Evolutionary conservation across 345 rosid genomes (phyloP).

Genomic region (Clausena lansium): DNA sequence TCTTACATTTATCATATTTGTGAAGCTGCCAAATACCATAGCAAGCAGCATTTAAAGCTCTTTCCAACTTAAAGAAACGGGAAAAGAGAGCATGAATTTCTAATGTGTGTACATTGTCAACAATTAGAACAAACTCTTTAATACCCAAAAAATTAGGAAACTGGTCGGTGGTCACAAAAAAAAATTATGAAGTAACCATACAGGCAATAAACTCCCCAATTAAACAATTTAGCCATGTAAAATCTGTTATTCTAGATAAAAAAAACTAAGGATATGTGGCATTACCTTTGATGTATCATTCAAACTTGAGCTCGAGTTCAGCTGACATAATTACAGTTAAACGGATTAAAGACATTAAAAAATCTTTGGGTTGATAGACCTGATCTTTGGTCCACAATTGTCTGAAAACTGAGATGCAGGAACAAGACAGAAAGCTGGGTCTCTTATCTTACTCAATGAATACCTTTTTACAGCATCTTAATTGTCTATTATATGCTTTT

Average conservation of each 20-base stretch:
- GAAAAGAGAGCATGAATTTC: not conserved
- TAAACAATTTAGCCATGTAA: not conserved
- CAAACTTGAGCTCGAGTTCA: no score
- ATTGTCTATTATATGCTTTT: not conserved
- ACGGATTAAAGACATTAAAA: no score
- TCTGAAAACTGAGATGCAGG: not conserved
- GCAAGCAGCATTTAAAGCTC: not conserved
- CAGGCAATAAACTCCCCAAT: not conserved
- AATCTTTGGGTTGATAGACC: no score
- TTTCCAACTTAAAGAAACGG: not conserved
- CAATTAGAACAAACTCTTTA: not conserved
- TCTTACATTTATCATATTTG: not conserved
- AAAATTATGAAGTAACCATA: not conserved
- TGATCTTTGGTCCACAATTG: no score
- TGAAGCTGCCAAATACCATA: not conserved
- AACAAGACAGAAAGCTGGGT: not conserved
- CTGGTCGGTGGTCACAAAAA: not conserved
- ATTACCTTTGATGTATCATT: no score
- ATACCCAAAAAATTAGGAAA: not conserved
- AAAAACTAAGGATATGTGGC: no score
- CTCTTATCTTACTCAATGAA: not conserved
- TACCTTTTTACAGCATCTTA: not conserved
- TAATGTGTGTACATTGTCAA: not conserved
- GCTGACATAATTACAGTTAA: no score
- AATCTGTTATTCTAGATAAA: not conserved